Conservation (phyloP, 2,329 filamentous ascomycete species). For the Aureobasidium lini region DNA sequence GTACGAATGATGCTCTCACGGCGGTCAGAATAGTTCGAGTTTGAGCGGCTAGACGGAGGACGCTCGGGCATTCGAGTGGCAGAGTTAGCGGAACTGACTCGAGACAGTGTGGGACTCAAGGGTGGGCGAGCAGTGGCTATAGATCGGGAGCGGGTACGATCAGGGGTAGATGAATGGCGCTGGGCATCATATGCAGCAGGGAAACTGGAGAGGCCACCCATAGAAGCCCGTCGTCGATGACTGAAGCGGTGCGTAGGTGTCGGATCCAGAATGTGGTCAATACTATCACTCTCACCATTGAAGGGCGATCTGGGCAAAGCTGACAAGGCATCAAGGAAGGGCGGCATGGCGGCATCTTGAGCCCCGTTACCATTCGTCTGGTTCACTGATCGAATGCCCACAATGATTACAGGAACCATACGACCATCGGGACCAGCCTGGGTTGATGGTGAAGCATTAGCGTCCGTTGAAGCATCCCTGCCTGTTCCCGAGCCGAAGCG, state of each 20-base stretch:
- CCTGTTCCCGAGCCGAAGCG: conserved; percentile 51
- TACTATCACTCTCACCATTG: conserved; percentile 30
- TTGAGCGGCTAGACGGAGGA: conserved; percentile 13
- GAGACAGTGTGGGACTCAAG: conserved; percentile 51
- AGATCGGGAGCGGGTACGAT: conserved; percentile 36
- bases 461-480: conserved; percentile 11
- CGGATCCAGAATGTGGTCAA: conserved; percentile 45
- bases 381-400: conserved; percentile 60
- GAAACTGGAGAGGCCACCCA: conserved; percentile 45
- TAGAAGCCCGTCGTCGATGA: conserved; percentile 46
- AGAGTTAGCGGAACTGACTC: conserved; percentile 45
- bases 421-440: conserved; percentile 38
- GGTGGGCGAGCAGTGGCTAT: conserved; percentile 49
- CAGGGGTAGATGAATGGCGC: conserved; percentile 43
- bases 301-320: conserved; percentile 39
- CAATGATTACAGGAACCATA: conserved; percentile 62
- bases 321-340: conserved; percentile 45
- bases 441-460: neutral
- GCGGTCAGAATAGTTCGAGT: conserved; percentile 18
- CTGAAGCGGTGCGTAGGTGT: conserved; percentile 49
- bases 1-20: conserved; percentile 34
- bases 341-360: conserved; percentile 38
- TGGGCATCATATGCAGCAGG: conserved; percentile 46
- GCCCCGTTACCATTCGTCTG: conserved; percentile 32
- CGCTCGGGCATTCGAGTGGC: conserved; percentile 9